A percentile compares a stretch with the other conserved stretches of the same genome.
These are phyloP conservation scores for Trichosporon coremiiforme DNA, from an alignment of 1,284 basidiomycete species.

Conservation along the genomic window DNA sequence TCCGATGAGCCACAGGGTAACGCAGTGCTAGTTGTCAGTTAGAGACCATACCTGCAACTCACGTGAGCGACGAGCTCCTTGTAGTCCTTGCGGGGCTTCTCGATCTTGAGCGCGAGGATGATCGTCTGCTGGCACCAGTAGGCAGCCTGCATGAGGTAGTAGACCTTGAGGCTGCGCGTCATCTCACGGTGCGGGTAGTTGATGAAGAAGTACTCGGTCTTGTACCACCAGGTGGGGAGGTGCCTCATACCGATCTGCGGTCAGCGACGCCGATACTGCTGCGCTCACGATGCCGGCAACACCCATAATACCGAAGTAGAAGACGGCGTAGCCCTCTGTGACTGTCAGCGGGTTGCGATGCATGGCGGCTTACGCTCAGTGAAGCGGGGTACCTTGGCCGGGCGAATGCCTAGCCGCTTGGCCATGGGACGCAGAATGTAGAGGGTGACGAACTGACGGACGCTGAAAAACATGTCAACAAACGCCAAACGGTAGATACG, in stretches of 20 bases:
- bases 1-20: constrained; percentile 93
- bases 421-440: constrained; percentile 73
- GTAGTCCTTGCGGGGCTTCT: constrained; percentile 93
- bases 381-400: constrained; percentile 75
- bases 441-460: constrained; percentile 76
- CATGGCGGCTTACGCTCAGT: constrained; percentile 64
- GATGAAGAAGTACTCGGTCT: constrained; percentile 78
- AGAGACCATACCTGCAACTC: constrained; percentile 22
- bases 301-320: constrained; percentile 76
- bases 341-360: constrained; percentile 2
- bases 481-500: constrained; percentile 8
- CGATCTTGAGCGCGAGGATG: constrained; percentile 78
- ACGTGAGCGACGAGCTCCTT: constrained; percentile 72
- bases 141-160: constrained; percentile 85
- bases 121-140: constrained; percentile 96
- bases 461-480: constrained; percentile 36
- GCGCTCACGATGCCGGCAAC: constrained; percentile 72
- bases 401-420: constrained; percentile 66
- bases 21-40: constrained; percentile 67
- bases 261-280: not conserved
- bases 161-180: constrained; percentile 79
- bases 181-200: constrained; percentile 88
- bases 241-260: constrained; percentile 77
- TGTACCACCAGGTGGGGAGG: constrained; percentile 88
- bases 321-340: constrained; percentile 72